These are phyloP conservation scores for Hysterium pulicare DNA, from an alignment of 2,329 filamentous ascomycete species.

Conservation along the genomic window DNA sequence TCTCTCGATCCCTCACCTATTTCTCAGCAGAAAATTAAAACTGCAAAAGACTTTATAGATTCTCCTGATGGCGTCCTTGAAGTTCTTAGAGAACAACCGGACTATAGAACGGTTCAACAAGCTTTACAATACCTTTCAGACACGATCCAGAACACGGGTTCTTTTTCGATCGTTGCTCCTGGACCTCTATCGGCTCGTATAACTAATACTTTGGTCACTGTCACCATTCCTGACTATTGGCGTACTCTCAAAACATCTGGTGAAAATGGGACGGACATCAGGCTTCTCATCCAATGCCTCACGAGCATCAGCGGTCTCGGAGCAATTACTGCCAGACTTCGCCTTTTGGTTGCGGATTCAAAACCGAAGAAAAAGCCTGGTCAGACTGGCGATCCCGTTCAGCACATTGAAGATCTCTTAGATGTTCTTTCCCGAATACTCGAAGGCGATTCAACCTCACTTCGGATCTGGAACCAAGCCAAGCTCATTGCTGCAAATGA, in stretches of 20 bases:
- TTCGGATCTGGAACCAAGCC: constrained; percentile 46
- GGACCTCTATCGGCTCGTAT: constrained; percentile 70
- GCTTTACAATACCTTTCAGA: constrained; percentile 53
- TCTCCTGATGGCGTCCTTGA: constrained; percentile 54
- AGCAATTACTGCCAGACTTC: constrained; percentile 68
- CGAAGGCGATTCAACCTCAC: constrained; percentile 41
- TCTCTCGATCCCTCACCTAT: not conserved
- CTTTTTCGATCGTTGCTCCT: constrained; percentile 60
- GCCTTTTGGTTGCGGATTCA: constrained; percentile 50
- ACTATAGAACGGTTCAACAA: constrained; percentile 54
- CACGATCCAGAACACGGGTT: constrained; percentile 17
- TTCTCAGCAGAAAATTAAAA: constrained; percentile 1
- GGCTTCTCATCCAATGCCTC: constrained; percentile 59
- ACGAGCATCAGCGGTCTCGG: constrained; percentile 74
- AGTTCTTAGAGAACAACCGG: constrained; percentile 60
- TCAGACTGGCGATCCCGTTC: constrained; percentile 25
- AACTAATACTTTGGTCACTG: constrained; percentile 68
- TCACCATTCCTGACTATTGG: constrained; percentile 84
- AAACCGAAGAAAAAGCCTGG: constrained; percentile 33
- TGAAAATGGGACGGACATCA: constrained; percentile 31
- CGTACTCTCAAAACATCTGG: constrained; percentile 49
- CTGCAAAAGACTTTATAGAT: constrained; percentile 11
- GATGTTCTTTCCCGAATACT: constrained; percentile 44
- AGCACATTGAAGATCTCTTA: constrained; percentile 41
- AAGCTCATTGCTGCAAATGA: constrained; percentile 36